A percentile compares a stretch with the other conserved stretches of the same genome.
Conservation (phyloP, 2,329 filamentous ascomycete genomes). For the Cercospora brassicicola region DNA sequence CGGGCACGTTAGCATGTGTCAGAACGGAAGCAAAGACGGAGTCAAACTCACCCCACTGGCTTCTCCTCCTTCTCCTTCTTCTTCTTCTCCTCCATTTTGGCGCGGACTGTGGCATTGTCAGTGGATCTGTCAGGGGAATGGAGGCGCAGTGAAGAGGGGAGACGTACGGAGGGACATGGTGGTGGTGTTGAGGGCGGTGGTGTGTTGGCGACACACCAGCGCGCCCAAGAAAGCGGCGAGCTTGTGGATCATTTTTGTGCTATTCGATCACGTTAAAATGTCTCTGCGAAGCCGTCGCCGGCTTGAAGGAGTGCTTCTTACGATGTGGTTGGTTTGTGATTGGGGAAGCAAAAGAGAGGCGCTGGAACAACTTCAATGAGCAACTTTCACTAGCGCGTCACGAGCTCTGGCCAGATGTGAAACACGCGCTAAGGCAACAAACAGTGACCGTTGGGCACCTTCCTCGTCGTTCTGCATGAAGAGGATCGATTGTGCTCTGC, state of each 20-base stretch:
- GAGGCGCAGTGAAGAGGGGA: neutral
- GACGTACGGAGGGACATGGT: neutral
- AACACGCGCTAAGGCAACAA: neutral
- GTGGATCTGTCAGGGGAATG: neutral
- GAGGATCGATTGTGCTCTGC: neutral
- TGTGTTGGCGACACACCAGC: slow-evolving; percentile 1
- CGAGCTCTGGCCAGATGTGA: neutral
- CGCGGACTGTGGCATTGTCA: slow-evolving; percentile 5
- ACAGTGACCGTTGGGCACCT: neutral
- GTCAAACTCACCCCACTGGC: neutral
- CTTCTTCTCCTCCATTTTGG: slow-evolving; percentile 6
- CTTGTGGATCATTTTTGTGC: slow-evolving; percentile 7
- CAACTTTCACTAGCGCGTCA: slow-evolving; percentile 5
- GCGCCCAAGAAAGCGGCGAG: slow-evolving; percentile 1
- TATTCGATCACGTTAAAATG: neutral
- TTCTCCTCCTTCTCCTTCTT: slow-evolving; percentile 9
- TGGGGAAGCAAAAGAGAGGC: neutral
- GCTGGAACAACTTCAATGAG: neutral
- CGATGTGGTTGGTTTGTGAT: neutral
- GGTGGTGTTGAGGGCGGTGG: slow-evolving; percentile 2
- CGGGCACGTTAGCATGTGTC: neutral
- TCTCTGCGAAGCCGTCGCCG: neutral
- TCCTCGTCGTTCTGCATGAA: neutral
- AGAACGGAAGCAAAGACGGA: neutral
- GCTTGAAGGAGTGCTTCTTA: neutral